Conservation (phyloP, 208 protist genomes). For the Leishmania tropica region DNA sequence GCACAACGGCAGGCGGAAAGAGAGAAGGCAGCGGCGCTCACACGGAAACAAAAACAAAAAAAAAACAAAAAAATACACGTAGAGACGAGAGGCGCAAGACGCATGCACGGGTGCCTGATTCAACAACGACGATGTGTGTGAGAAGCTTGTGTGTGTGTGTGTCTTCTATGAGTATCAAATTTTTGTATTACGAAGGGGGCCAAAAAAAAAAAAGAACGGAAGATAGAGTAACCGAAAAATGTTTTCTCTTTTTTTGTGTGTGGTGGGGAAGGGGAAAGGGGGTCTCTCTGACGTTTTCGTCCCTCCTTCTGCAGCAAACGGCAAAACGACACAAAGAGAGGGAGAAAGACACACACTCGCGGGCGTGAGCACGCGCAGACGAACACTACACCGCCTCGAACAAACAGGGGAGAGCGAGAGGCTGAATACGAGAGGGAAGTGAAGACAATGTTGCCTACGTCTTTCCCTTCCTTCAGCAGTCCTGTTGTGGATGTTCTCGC, state of each 20-base stretch:
- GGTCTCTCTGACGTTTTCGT: too few species aligned
- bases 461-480: background rate
- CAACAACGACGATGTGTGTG: background rate
- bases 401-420: background rate
- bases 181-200: background rate
- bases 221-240: background rate
- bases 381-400: background rate
- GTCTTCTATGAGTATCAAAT: slow-evolving; percentile 6
- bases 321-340: background rate
- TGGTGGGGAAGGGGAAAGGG: too few species aligned
- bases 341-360: background rate
- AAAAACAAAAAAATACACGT: background rate
- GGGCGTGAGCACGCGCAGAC: background rate
- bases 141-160: background rate
- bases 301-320: too few species aligned
- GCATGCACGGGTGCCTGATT: background rate
- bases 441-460: background rate
- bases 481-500: background rate
- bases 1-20: background rate
- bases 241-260: background rate
- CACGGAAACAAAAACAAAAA: slow-evolving; percentile 2
- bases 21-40: background rate
- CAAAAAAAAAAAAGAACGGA: background rate
- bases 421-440: background rate
- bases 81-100: background rate